Percentiles rank a stretch among this genome's conserved stretches.
Evolutionary conservation across 2,329 filamentous ascomycete genomes (phyloP).

Genomic region (Aquanectria penicillioides): DNA sequence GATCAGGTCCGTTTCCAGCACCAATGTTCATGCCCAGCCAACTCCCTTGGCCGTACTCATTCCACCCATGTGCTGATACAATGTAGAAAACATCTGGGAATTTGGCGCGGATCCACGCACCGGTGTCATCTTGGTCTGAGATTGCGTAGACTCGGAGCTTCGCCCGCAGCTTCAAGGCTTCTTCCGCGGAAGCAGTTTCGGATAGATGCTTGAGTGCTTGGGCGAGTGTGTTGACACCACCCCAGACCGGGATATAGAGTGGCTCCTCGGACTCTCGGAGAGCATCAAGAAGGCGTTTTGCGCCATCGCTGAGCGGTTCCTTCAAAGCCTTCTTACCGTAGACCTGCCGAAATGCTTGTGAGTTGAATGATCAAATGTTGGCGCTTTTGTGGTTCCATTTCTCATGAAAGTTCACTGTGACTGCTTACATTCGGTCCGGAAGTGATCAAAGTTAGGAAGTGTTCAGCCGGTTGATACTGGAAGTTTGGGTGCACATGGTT

Average conservation of each 20-base stretch:
- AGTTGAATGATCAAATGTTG: background rate
- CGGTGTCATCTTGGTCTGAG: slow-evolving; percentile 68
- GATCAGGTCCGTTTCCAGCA: background rate
- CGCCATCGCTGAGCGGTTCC: slow-evolving; percentile 46
- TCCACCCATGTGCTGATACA: slow-evolving; percentile 63
- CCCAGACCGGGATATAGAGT: slow-evolving; percentile 63
- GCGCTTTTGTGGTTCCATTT: background rate
- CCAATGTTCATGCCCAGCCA: slow-evolving; percentile 62
- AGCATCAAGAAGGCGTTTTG: slow-evolving; percentile 50
- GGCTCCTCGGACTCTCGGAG: slow-evolving; percentile 43
- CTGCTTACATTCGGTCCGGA: slow-evolving; percentile 38
- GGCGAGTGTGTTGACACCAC: slow-evolving; percentile 62
- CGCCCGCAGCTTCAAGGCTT: slow-evolving; percentile 47
- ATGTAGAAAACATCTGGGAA: slow-evolving; percentile 67
- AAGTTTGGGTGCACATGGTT: slow-evolving; percentile 54
- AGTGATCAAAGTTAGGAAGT: slow-evolving; percentile 46
- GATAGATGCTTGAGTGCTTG: slow-evolving; percentile 55
- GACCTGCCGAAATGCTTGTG: slow-evolving; percentile 16
- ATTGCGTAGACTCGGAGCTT: slow-evolving; percentile 64
- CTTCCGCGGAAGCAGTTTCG: slow-evolving; percentile 32
- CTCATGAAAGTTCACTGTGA: too few species aligned
- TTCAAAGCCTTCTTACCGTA: slow-evolving; percentile 34
- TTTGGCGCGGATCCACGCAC: slow-evolving; percentile 62
- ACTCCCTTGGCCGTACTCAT: slow-evolving; percentile 61
- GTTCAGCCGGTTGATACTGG: slow-evolving; percentile 49